Conservation (phyloP, 2,329 filamentous ascomycete species). For the Pestalotiopsis fici region DNA sequence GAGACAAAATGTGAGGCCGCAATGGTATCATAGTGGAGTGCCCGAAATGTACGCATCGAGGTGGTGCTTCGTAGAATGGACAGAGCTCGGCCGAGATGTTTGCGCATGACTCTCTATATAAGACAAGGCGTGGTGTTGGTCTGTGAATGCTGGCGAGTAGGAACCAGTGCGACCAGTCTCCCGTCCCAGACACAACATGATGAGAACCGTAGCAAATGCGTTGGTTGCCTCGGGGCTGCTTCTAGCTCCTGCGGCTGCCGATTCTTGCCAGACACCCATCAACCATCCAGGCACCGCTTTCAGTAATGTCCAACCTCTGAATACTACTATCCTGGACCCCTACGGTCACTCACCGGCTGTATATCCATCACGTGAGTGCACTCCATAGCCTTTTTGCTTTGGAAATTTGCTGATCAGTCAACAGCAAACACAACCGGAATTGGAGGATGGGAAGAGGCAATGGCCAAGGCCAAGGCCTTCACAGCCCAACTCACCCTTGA, state of each 20-base stretch:
- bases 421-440: constrained; percentile 36
- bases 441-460: constrained; percentile 35
- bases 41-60: neutral
- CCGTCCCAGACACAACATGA: neutral
- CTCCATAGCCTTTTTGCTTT: too few relatives aligned
- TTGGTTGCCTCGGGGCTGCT: neutral
- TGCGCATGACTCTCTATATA: neutral
- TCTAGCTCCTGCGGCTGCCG: neutral
- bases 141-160: neutral
- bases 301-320: constrained; percentile 38
- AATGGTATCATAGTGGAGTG: neutral
- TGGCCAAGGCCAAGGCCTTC: constrained; percentile 35
- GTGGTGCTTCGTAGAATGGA: neutral
- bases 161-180: neutral
- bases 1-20: neutral
- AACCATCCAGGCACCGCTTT: constrained; percentile 24
- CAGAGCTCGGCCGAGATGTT: neutral
- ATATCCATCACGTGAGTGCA: constrained; percentile 37
- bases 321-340: constrained; percentile 39
- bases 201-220: neutral
- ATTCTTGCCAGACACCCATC: neutral
- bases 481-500: constrained; percentile 17
- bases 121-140: neutral
- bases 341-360: constrained; percentile 39
- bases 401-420: fast-evolving